phyloP scores from a whole-genome alignment of 306 rosid species.

The Amphicarpaea edgeworthii region DNA sequence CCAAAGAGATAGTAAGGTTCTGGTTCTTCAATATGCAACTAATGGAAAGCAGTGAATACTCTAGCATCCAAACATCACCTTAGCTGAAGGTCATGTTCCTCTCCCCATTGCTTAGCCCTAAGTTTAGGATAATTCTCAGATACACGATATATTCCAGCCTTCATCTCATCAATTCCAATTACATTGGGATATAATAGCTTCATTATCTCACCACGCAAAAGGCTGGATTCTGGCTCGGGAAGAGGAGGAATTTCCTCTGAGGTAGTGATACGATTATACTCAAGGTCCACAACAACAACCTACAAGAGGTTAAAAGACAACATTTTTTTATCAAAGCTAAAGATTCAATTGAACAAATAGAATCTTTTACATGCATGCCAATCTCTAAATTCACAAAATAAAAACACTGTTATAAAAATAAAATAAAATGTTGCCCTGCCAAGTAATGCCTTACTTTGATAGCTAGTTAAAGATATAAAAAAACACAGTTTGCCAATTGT shows the following conservation, averaged over 20 bases:
- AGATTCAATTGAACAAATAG: slow-evolving; percentile 36
- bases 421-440: background rate
- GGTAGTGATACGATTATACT: slow-evolving; percentile 79
- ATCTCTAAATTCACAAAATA: slow-evolving; percentile 32
- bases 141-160: slow-evolving; percentile 59
- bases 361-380: slow-evolving; percentile 26
- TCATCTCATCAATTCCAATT: slow-evolving; percentile 87
- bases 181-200: slow-evolving; percentile 85
- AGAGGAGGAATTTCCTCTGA: slow-evolving; percentile 96
- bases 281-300: slow-evolving; percentile 99
- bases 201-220: slow-evolving; percentile 79
- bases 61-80: slow-evolving; percentile 68
- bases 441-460: slow-evolving; percentile 15
- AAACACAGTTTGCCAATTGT: slow-evolving; percentile 3
- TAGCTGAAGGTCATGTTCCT: slow-evolving; percentile 89
- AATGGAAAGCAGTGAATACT: slow-evolving; percentile 42
- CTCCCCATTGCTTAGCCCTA: slow-evolving; percentile 91
- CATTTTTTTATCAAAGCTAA: slow-evolving; percentile 28
- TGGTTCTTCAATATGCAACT: slow-evolving; percentile 26
- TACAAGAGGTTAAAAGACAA: slow-evolving; percentile 51
- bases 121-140: slow-evolving; percentile 66
- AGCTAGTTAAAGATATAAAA: slow-evolving; percentile 21
- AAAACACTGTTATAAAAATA: slow-evolving; percentile 6
- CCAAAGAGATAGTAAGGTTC: slow-evolving; percentile 20
- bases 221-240: slow-evolving; percentile 88